Conservation (phyloP, 2,329 filamentous ascomycete genomes). For the Colletotrichum euphorbiae region DNA sequence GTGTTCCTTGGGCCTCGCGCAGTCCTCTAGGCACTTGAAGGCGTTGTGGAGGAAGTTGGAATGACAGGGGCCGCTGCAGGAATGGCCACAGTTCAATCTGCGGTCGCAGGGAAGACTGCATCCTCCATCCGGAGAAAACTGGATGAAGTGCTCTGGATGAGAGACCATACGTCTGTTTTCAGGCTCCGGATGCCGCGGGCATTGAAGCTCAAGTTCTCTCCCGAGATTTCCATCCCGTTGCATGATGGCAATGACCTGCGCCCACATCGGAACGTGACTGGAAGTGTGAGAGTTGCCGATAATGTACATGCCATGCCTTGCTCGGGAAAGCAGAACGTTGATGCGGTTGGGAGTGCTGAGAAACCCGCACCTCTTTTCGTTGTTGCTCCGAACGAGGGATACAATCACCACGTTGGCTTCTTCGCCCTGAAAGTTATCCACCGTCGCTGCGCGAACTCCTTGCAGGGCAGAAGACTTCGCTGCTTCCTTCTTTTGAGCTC, state of each 20-base stretch:
- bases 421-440: constrained; percentile 84
- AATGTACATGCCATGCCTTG: constrained; percentile 77
- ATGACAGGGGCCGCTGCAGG: constrained; percentile 60
- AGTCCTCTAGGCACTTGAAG: constrained; percentile 58
- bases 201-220: constrained; percentile 63
- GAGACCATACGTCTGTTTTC: constrained; percentile 61
- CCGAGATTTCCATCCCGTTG: constrained; percentile 60
- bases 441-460: constrained; percentile 68
- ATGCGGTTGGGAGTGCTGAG: constrained; percentile 74
- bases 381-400: constrained; percentile 78
- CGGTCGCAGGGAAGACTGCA: constrained; percentile 64
- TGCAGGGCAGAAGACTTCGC: constrained; percentile 54
- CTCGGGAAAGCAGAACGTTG: constrained; percentile 75
- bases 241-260: constrained; percentile 66
- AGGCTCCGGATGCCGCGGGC: constrained; percentile 66
- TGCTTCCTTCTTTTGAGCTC: constrained; percentile 33
- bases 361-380: constrained; percentile 69
- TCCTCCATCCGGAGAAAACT: constrained; percentile 71
- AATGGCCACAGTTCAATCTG: constrained; percentile 62
- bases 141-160: constrained; percentile 67
- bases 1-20: constrained; percentile 53
- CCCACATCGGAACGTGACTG: constrained; percentile 71
- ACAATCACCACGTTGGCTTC: constrained; percentile 78
- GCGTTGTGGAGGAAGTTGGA: constrained; percentile 59
- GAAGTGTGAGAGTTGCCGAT: constrained; percentile 75